phyloP scores from a whole-genome alignment of 768 basidiomycete species.

The Coprinopsis cinerea region DNA sequence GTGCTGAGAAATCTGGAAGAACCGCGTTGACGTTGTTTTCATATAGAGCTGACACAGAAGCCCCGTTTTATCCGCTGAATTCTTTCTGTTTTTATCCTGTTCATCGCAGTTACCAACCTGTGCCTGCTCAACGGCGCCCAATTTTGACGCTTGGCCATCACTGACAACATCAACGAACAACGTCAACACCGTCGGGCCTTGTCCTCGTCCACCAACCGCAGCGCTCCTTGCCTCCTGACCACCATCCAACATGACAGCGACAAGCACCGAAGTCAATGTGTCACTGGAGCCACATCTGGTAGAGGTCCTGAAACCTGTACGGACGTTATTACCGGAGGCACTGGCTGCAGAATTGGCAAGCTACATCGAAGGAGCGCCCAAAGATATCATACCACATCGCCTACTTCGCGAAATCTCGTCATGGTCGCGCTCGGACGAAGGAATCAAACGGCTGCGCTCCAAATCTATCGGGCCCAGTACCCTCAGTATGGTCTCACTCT shows the following conservation, averaged over 20 bases:
- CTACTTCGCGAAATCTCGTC: slow-evolving; percentile 53
- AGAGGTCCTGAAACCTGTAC: slow-evolving; percentile 41
- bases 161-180: no score
- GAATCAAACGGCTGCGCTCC: slow-evolving; percentile 30
- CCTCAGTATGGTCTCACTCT: slow-evolving; percentile 67
- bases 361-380: slow-evolving; percentile 32
- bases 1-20: not conserved
- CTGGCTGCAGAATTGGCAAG: slow-evolving; percentile 35
- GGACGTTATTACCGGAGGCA: slow-evolving; percentile 37
- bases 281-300: slow-evolving; percentile 65
- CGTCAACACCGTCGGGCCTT: not conserved
- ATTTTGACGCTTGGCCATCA: no score
- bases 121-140: not conserved
- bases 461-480: slow-evolving; percentile 42
- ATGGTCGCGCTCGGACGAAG: slow-evolving; percentile 60
- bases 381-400: slow-evolving; percentile 54
- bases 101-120: not conserved
- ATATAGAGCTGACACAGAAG: slow-evolving; percentile 8
- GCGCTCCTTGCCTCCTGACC: no score
- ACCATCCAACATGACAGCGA: slow-evolving; percentile 17
- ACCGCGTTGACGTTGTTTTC: not conserved
- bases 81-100: not conserved
- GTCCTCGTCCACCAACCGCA: no score
- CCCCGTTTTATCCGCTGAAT: slow-evolving; percentile 11
- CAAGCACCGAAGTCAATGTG: slow-evolving; percentile 40